These are phyloP conservation scores for Thermomucor indicae-seudaticae DNA, from an alignment of 371 early-diverging fungal genomes.

Conservation along the genomic window DNA sequence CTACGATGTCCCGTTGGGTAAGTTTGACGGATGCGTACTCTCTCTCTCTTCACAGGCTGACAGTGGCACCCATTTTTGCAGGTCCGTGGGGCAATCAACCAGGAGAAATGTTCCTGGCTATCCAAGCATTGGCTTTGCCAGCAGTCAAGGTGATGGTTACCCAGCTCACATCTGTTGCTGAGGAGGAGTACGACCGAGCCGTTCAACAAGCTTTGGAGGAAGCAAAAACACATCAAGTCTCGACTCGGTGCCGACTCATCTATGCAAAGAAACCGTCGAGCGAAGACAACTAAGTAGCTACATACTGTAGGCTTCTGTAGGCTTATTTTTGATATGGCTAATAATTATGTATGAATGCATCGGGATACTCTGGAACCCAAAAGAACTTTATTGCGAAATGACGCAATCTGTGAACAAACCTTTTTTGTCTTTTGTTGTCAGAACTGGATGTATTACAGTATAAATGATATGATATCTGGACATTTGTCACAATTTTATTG, in stretches of 20 bases:
- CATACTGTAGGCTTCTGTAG: too few relatives aligned
- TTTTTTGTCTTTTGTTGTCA: too few relatives aligned
- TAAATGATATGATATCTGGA: too few relatives aligned
- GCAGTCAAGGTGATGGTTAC: constrained; percentile 40
- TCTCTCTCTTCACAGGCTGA: background rate
- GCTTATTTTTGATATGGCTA: too few relatives aligned
- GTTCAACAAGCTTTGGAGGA: constrained; percentile 24
- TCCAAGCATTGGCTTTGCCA: constrained; percentile 33
- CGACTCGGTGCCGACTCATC: constrained; percentile 28
- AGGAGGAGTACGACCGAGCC: constrained; percentile 15
- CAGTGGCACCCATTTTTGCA: background rate
- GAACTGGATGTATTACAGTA: too few relatives aligned
- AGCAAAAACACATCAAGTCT: constrained; percentile 8
- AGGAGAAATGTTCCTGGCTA: constrained; percentile 28
- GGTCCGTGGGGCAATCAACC: constrained; percentile 33
- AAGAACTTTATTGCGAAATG: too few relatives aligned
- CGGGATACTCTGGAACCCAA: too few relatives aligned
- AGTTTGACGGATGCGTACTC: background rate
- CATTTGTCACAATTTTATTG: too few relatives aligned
- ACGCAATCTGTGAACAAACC: too few relatives aligned
- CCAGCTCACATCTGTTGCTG: constrained; percentile 10
- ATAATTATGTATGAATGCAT: too few relatives aligned
- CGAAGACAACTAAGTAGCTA: too few relatives aligned
- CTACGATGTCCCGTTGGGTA: constrained; percentile 36
- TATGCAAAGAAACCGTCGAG: too few relatives aligned